Evolutionary conservation across 257 asterid species (phyloP), one percentile per base, ranked within the genome.

Genomic region (Agastache rugosa): DNA sequence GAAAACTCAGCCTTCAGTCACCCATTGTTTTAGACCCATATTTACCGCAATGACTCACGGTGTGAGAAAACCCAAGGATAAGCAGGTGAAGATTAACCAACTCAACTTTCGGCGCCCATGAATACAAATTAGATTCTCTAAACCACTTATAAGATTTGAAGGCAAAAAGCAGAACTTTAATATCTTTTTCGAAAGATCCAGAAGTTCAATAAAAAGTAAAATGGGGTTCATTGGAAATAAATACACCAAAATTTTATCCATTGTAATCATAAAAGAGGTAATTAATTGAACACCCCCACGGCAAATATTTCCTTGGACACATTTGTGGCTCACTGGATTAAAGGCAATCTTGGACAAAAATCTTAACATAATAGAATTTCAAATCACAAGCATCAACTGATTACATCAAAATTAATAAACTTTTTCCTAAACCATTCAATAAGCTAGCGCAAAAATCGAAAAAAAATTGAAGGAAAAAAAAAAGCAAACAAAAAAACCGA

Each of bases 381-480:
- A 27, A 55, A 48, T 5, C 34, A 17, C 48, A 67, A 63, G 25
- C 17, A 65, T 42, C 67, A 20, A 71, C 20, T 44, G 55, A 27
- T 16, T 69, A 35, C 25, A 17, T 39, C 14, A 55, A 71, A 47
- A 39, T n/a, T 0, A 42, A 45, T 0, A 73, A 17, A 42, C 25
- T 17, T 31, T 45, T 5, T 20, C 53, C 77, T 39, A 23, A 31
- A 11, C 19, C 15, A 56, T 41, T 47, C 39, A 47, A 23, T 23
- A 7, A 37, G 44, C 71, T 8, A 67, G 19, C 53, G 23, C 11
- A 15, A 19, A 31, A 16, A 39, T 50, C 47, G 0, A 14, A 31
- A 42, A 41, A 19, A 31, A 5, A 31, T 31, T 31, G 37, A 31
- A 31, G n/a, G n/a, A 3, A 34, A n/a, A 71, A 45, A 12, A 6